Conservation (phyloP, 2,329 filamentous ascomycete species). For the Epicoccum nigrum region DNA sequence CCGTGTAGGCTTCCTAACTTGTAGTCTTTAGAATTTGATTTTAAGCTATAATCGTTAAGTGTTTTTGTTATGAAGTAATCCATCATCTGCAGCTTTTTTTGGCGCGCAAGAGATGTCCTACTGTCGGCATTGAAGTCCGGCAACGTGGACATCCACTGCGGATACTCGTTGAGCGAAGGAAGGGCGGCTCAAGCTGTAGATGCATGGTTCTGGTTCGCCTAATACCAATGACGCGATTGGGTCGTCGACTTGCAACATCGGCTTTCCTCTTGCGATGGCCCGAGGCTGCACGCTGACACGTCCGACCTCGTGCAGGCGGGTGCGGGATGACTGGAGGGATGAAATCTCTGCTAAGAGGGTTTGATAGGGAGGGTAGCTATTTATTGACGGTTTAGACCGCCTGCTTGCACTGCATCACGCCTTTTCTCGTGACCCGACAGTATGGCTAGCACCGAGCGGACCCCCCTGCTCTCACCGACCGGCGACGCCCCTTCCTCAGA, state of each 20-base stretch:
- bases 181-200: not conserved
- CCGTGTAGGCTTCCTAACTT: no score
- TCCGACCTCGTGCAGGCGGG: not conserved
- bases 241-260: slow-evolving; percentile 21
- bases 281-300: slow-evolving; percentile 6
- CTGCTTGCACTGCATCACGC: slow-evolving; percentile 1
- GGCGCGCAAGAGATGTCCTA: no score
- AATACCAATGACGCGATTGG: slow-evolving; percentile 17
- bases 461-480: slow-evolving; percentile 13
- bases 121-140: not conserved
- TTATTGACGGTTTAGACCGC: not conserved
- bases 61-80: no score
- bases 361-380: slow-evolving; percentile 5
- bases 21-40: no score
- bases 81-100: no score
- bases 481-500: slow-evolving; percentile 1
- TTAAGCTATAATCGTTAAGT: no score
- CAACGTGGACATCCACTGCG: not conserved
- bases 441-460: slow-evolving; percentile 15
- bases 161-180: not conserved
- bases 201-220: slow-evolving; percentile 3
- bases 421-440: slow-evolving; percentile 1
- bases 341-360: slow-evolving; percentile 7
- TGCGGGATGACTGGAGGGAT: slow-evolving; percentile 3
- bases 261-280: slow-evolving; percentile 7